Conservation (phyloP, 2,329 filamentous ascomycete genomes). For the Fusarium sp. region DNA sequence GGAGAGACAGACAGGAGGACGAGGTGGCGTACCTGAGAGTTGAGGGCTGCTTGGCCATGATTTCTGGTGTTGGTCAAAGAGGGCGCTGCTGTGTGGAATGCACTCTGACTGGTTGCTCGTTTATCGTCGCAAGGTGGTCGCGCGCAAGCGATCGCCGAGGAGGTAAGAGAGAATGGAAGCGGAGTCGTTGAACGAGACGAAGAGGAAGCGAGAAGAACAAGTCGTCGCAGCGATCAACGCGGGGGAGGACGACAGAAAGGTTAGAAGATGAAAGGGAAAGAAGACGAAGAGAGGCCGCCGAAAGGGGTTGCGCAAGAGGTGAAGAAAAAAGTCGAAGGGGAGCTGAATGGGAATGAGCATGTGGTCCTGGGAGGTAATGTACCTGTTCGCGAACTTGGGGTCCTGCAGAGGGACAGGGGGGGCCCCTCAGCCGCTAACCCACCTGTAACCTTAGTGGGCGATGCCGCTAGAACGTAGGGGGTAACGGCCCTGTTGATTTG, state of each 20-base stretch:
- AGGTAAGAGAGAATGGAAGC: not conserved
- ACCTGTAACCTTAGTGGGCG: constrained; percentile 16
- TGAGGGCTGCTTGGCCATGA: constrained; percentile 44
- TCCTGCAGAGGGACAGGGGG: constrained; percentile 11
- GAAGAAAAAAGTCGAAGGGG: not conserved
- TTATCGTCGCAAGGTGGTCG: constrained; percentile 18
- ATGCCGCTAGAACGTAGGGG: constrained; percentile 18
- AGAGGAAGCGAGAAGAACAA: not conserved
- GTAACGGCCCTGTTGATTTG: constrained; percentile 11
- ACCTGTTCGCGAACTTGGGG: constrained; percentile 10
- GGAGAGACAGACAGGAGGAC: not conserved
- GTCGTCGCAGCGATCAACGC: constrained; percentile 16
- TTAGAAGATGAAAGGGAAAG: not conserved
- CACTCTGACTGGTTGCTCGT: not conserved
- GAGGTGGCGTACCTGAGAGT: constrained; percentile 39
- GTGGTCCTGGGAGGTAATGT: constrained; percentile 5
- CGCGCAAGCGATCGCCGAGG: not conserved
- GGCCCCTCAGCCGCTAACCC: constrained; percentile 8
- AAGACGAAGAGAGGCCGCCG: constrained; percentile 8
- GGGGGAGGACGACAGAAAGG: not conserved
- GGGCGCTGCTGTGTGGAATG: not conserved
- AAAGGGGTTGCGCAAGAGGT: constrained; percentile 9
- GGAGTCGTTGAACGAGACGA: not conserved
- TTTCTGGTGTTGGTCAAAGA: constrained; percentile 19
- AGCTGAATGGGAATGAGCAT: constrained; percentile 16